Evolutionary conservation across 2,329 filamentous ascomycete species (phyloP).

Genomic region (Aspergillus clavatus): DNA sequence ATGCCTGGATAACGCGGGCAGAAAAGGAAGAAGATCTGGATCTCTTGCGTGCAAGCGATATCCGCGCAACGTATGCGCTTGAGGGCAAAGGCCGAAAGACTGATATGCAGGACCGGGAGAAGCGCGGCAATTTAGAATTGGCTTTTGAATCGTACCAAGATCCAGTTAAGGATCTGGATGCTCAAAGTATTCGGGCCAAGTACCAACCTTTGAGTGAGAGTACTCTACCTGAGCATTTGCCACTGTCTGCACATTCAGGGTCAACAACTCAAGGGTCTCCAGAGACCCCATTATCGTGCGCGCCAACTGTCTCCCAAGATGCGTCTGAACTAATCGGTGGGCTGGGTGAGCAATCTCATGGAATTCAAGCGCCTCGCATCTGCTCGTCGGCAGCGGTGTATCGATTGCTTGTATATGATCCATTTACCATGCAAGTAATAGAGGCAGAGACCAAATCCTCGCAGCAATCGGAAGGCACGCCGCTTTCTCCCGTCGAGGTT

Average conservation of each 20-base stretch:
- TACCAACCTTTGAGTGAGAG: constrained; percentile 8
- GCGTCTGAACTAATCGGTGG: neutral
- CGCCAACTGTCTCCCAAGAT: neutral
- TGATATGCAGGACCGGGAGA: constrained; percentile 14
- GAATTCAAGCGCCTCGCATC: neutral
- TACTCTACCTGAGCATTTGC: neutral
- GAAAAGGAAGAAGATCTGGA: constrained; percentile 31
- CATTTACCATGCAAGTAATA: constrained; percentile 25
- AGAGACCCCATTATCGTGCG: neutral
- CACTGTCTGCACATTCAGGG: neutral
- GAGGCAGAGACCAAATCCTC: constrained; percentile 33
- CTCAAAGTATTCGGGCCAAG: constrained; percentile 20
- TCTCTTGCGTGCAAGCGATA: constrained; percentile 32
- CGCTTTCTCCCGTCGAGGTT: constrained; percentile 28
- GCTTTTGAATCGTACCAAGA: constrained; percentile 16
- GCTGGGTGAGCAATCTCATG: no score
- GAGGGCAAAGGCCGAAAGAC: constrained; percentile 17
- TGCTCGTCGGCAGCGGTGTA: constrained; percentile 18
- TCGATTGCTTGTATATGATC: constrained; percentile 38
- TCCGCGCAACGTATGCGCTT: constrained; percentile 28
- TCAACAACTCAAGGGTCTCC: neutral
- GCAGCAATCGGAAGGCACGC: constrained; percentile 19
- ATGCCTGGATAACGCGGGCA: constrained; percentile 5
- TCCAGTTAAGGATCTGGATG: constrained; percentile 13
- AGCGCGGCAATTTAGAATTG: constrained; percentile 18